Conservation (phyloP, 2,329 filamentous ascomycete genomes). For the Botrytis galanthina region DNA sequence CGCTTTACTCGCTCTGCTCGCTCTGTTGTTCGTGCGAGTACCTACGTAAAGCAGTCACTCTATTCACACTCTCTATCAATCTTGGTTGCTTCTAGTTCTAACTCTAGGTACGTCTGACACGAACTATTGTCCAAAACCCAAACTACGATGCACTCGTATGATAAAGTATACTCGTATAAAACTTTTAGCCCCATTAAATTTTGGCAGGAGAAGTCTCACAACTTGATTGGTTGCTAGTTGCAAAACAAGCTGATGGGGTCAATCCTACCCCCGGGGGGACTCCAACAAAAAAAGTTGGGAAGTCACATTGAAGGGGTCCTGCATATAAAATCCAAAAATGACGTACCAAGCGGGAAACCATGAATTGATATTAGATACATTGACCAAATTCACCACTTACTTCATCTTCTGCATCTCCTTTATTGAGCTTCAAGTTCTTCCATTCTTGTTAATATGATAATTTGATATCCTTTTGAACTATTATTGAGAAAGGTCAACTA, state of each 20-base stretch:
- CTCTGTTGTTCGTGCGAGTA: not conserved
- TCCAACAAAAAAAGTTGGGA: not conserved
- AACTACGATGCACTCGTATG: not conserved
- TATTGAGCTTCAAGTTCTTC: not conserved
- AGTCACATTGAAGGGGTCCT: constrained; percentile 3
- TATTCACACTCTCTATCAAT: not conserved
- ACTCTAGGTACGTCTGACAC: not conserved
- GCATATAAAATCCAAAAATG: not conserved
- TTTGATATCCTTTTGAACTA: not conserved
- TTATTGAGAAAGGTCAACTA: not conserved
- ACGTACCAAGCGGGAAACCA: not conserved
- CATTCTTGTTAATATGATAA: not conserved
- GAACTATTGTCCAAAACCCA: not conserved
- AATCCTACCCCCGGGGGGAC: not conserved
- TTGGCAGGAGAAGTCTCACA: not conserved
- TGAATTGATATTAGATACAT: not conserved
- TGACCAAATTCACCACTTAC: not conserved
- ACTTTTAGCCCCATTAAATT: not conserved
- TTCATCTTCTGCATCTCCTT: not conserved
- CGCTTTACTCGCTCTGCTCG: not conserved
- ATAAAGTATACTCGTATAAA: not conserved
- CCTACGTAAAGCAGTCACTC: not conserved
- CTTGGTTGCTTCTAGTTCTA: not conserved
- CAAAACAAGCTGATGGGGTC: not conserved
- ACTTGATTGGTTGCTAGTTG: not conserved